Evolutionary conservation across 2,329 filamentous ascomycete genomes (phyloP), one percentile per base, ranked within the genome.

Genomic region (Davidsoniella virescens): DNA sequence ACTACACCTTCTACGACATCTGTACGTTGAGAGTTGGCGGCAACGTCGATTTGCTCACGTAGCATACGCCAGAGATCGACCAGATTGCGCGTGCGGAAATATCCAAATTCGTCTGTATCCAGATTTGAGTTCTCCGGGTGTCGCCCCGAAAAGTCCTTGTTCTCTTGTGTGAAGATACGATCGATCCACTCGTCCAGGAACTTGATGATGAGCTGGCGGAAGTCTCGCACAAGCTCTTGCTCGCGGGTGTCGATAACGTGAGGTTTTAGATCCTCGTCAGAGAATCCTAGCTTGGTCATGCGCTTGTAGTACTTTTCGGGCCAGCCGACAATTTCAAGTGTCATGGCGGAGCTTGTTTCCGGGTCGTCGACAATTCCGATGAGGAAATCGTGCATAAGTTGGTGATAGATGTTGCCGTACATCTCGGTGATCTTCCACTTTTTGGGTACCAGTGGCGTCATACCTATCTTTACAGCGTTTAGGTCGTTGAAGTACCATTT

Each of bases 401-500:
- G 74, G 67, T 98, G 92, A 63, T 98, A 98, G 54, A 94, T 88
- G 59, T 84, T 76, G 53, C 80, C 82, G 64, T 94, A 98, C 1
- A 84, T 92, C 62, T 84, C 81, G 67, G 88, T 84, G 44, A 98
- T 94, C 61, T 83, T 88, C 92, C 92, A 98, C 64, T 92, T 94
- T 66, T 85, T 90, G 7, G 93, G 92, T 78, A 95, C 88, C 49
- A 98, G 72, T 25, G 78, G 77, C 54, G 84, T 78, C 85, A 98
- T 94, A 60, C 92, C 90, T 55, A 93, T 75, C 64, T 90, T 87
- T 61, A 95, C 90, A 3, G 87, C 87, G 64, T 93, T 94, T 37
- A 98, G 75, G 63, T 98, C 90, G 67, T 96, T 95, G 69, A 96
- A 98, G 66, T 80, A 98, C 92, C 92, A 98, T 60, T 84, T 84